Base-by-base conservation (phyloP, 176 grass and related monocot species). In the Musa beccarii region DNA sequence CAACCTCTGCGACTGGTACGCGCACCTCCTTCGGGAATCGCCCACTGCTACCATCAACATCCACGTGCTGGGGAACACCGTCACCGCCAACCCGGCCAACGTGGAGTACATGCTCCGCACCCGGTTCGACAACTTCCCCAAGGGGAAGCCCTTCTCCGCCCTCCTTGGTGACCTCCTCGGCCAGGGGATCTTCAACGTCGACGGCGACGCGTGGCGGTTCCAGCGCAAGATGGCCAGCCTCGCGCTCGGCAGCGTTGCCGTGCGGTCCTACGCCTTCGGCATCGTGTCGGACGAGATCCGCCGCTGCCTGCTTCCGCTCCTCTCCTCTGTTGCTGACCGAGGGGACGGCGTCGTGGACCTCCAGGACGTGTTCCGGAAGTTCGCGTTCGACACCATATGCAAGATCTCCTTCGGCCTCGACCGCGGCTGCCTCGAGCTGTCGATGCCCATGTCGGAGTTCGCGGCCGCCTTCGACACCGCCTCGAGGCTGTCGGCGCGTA, bases 1-100 rank as follows among this genome's bases (percentile, higher is more conserved):
- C 55, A 93, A 93, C 84, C 86, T 98, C 78, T 84, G 86, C 67
- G 94, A 98, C 80, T 98, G 94, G 94, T 86, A 85, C 68, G 87
- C 94, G 8, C 78, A 98, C 75, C 87, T 98, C 63, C 94, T 98
- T 49, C 84, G 84, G 12, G 63, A 54, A 9, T 83, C 86, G 24
- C 88, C 90, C 2, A 92, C 88, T 19, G 80, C 75, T 6, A 98
- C 94, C 72, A 89, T 98, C 68, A 88, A 89, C 82, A 79, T 98
- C 63, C 94, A 93, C 68, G 90, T 93, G 15, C 86, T 91, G 52
- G 75, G 84, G 12, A 77, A 77, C 49, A 77, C 61, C 59, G 20
- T 77, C 17, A 77, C 75, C 26, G 75, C 75, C 75, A 66, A 77
- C 75, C 75, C 75, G 4, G 59, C n/a, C 6, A 77, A 77, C 75